Conservation (phyloP, 768 basidiomycete species). For the Tremella mesenterica region DNA sequence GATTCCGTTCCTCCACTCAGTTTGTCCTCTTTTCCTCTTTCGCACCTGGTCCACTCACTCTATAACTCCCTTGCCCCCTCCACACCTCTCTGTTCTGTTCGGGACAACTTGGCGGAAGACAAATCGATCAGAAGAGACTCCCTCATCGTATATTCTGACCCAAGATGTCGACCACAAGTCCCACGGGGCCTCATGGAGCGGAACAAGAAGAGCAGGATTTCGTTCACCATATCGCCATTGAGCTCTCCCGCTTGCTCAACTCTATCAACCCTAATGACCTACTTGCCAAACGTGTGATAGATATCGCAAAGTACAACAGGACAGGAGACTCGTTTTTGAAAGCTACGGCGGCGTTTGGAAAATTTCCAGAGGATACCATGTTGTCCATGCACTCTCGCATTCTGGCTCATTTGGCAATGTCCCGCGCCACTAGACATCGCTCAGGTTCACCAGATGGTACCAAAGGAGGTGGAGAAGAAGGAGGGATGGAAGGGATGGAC, state of each 20-base stretch:
- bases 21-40: too few species aligned
- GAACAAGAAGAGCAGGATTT: slow-evolving; percentile 25
- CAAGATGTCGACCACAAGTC: too few species aligned
- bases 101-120: too few species aligned
- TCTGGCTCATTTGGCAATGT: slow-evolving; percentile 61
- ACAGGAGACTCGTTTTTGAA: slow-evolving; percentile 55
- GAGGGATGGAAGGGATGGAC: slow-evolving; percentile 59
- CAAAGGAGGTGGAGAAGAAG: slow-evolving; percentile 15
- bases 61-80: too few species aligned
- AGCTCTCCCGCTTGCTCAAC: slow-evolving; percentile 69
- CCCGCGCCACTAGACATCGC: slow-evolving; percentile 12
- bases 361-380: slow-evolving; percentile 71
- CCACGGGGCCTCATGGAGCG: too few species aligned
- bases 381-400: slow-evolving; percentile 72
- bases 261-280: slow-evolving; percentile 72
- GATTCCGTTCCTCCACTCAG: too few species aligned
- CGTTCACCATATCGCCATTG: slow-evolving; percentile 42
- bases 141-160: too few species aligned
- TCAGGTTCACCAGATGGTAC: slow-evolving; percentile 19
- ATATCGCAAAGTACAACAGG: slow-evolving; percentile 65
- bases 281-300: slow-evolving; percentile 66
- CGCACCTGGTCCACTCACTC: too few species aligned
- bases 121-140: too few species aligned
- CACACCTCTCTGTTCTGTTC: too few species aligned
- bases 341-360: slow-evolving; percentile 73